These are phyloP conservation scores for Didymella exigua DNA, from an alignment of 2,329 filamentous ascomycete genomes.

Conservation along the genomic window DNA sequence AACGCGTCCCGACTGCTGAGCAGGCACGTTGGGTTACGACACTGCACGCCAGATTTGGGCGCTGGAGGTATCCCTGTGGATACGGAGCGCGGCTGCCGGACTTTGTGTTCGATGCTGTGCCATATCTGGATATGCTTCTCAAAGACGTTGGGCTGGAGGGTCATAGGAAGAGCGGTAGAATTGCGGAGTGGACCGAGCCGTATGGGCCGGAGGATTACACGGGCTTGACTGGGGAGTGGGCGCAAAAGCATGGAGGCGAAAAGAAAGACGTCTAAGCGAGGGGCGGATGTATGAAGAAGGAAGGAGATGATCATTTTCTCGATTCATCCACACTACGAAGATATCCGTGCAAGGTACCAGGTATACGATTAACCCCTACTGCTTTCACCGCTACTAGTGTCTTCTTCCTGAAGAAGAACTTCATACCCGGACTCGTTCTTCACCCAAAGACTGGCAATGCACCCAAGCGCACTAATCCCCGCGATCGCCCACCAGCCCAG, in stretches of 20 bases:
- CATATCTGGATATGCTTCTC: conserved; percentile 69
- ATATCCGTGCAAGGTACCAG: not conserved
- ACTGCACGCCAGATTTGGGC: conserved; percentile 65
- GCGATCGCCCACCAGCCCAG: conserved; percentile 63
- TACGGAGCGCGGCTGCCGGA: conserved; percentile 68
- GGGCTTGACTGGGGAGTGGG: conserved; percentile 61
- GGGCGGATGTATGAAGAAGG: not conserved
- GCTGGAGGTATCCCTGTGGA: conserved; percentile 62
- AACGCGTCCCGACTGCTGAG: conserved; percentile 19
- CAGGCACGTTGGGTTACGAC: conserved; percentile 52
- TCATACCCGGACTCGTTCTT: conserved; percentile 6
- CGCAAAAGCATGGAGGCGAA: conserved; percentile 21
- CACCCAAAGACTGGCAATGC: conserved; percentile 12
- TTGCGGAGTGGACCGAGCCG: conserved; percentile 42
- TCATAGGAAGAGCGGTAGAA: conserved; percentile 7
- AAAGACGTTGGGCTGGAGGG: conserved; percentile 11
- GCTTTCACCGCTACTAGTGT: not conserved
- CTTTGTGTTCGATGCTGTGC: conserved; percentile 76
- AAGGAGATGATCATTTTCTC: not conserved
- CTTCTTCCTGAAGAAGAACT: not conserved
- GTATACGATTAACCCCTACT: not conserved
- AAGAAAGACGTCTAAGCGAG: not conserved
- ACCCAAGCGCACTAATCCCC: conserved; percentile 6
- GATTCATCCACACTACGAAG: not conserved
- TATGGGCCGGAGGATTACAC: conserved; percentile 66